These are phyloP conservation scores for Pythium apleroticum DNA, from an alignment of 352 stramenopile genomes.

Conservation along the genomic window DNA sequence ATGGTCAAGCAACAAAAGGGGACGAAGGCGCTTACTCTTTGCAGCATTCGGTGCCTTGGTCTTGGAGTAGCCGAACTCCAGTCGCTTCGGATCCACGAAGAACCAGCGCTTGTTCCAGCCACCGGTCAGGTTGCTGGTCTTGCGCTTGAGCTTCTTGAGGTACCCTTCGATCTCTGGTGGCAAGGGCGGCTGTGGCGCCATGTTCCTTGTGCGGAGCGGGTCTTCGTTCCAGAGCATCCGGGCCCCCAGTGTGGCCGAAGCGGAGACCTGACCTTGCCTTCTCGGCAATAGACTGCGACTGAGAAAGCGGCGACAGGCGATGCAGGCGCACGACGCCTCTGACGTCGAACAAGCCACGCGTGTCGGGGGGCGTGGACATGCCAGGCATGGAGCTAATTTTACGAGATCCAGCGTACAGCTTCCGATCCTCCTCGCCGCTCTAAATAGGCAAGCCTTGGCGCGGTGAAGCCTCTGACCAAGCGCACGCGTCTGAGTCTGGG, in stretches of 20 bases:
- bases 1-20: not conserved
- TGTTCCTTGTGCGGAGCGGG: slow-evolving; percentile 6
- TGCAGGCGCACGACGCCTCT: not conserved
- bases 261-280: too few species aligned
- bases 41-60: slow-evolving; percentile 42
- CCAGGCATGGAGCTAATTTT: not conserved
- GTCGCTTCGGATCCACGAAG: slow-evolving; percentile 73
- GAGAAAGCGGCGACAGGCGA: not conserved
- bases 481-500: not conserved
- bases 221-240: slow-evolving; percentile 14
- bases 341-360: not conserved
- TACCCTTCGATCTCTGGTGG: slow-evolving; percentile 82
- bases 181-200: slow-evolving; percentile 46
- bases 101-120: slow-evolving; percentile 90
- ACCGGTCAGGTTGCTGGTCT: slow-evolving; percentile 70
- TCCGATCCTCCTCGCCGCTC: not conserved
- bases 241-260: too few species aligned
- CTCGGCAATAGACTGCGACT: not conserved
- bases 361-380: not conserved
- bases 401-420: not conserved
- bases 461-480: not conserved
- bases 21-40: slow-evolving; percentile 38
- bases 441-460: not conserved
- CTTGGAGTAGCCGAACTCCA: slow-evolving; percentile 75
- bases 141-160: slow-evolving; percentile 88